Evolutionary conservation across 164 flowering plant genomes (phyloP).

Genomic region (Umbellularia californica): DNA sequence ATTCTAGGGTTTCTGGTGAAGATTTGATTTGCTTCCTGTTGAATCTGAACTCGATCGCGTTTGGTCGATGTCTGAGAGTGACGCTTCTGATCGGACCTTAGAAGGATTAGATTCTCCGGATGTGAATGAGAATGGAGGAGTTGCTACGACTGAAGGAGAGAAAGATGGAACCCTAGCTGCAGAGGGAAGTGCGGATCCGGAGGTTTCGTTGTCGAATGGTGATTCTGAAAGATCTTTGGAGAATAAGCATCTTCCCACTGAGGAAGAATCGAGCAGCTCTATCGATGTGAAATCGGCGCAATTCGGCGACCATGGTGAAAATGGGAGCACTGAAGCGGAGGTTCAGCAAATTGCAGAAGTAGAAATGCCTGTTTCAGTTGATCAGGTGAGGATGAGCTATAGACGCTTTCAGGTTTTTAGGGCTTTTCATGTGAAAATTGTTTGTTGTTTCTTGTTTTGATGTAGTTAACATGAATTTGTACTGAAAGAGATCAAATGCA

Average conservation of each 20-base stretch:
- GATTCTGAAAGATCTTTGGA: neutral
- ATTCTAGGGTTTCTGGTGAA: neutral
- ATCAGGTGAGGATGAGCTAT: constrained; percentile 3
- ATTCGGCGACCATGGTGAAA: neutral
- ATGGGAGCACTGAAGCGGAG: neutral
- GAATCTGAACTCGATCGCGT: neutral
- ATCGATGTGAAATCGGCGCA: neutral
- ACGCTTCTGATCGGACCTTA: neutral
- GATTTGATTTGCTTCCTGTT: neutral
- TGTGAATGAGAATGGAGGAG: neutral
- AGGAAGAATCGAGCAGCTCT: constrained; percentile 14
- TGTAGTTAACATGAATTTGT: neutral
- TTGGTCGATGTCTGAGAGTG: neutral
- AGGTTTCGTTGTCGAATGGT: neutral
- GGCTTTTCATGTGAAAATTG: neutral
- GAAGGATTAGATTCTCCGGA: neutral
- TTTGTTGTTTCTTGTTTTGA: neutral
- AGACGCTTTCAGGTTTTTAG: neutral
- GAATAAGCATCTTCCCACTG: neutral
- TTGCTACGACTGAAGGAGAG: neutral
- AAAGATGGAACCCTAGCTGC: neutral
- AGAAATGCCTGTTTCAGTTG: constrained; percentile 3
- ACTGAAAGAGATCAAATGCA: constrained; percentile 26
- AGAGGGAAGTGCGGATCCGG: constrained; percentile 4
- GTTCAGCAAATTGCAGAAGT: neutral